A percentile compares a stretch with the other conserved stretches of the same genome.
Conservation (phyloP, 768 basidiomycete species). For the Agaricus blazei region DNA sequence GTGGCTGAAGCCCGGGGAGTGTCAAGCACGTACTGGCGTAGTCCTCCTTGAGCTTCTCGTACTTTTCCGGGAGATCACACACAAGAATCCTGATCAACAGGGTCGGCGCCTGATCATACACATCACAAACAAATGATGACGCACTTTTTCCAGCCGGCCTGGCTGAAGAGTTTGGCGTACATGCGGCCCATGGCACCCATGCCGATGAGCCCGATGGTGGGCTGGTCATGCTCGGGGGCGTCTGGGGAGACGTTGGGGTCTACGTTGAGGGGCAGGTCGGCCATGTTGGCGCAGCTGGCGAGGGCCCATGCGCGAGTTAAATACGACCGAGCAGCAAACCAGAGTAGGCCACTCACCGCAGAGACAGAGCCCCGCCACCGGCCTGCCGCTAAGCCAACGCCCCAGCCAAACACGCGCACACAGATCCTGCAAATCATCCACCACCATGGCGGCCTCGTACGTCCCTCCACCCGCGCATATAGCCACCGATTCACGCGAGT, state of each 20-base stretch:
- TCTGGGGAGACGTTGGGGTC: slow-evolving; percentile 27
- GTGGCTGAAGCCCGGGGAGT: neutral
- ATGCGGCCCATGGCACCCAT: slow-evolving; percentile 98
- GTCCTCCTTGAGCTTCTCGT: slow-evolving; percentile 52
- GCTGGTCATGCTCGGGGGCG: slow-evolving; percentile 43
- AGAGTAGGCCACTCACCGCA: slow-evolving; percentile 1
- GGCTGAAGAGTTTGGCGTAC: slow-evolving; percentile 78
- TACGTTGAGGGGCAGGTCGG: slow-evolving; percentile 21
- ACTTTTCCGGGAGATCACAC: slow-evolving; percentile 78
- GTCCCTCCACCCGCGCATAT: slow-evolving; percentile 8
- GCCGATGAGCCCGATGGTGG: slow-evolving; percentile 86
- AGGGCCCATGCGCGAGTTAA: neutral
- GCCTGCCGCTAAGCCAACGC: neutral
- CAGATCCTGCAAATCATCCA: neutral
- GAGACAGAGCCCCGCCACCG: too few species aligned
- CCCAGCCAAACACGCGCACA: slow-evolving; percentile 6
- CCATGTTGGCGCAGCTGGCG: neutral
- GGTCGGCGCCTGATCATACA: neutral
- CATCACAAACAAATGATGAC: slow-evolving; percentile 3
- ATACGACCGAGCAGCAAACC: slow-evolving; percentile 5
- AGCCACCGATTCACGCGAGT: neutral
- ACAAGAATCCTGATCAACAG: slow-evolving; percentile 67
- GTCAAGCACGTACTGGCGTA: slow-evolving; percentile 46
- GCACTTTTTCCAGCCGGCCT: slow-evolving; percentile 84
- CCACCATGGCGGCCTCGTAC: slow-evolving; percentile 29